Base-by-base conservation (phyloP, 2,329 filamentous ascomycete species). In the Zarea fungicola region DNA sequence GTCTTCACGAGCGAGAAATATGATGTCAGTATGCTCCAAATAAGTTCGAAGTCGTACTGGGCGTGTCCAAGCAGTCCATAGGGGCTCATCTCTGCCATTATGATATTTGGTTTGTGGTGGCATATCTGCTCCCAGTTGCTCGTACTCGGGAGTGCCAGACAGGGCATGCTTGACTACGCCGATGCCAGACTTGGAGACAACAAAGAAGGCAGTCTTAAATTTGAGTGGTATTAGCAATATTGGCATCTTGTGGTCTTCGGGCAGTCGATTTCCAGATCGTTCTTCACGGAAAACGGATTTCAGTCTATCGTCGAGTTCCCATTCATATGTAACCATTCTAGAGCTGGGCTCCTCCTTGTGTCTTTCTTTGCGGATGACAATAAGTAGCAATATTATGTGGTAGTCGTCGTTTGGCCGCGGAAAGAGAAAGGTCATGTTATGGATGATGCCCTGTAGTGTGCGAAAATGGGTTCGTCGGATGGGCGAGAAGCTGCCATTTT, bases 1-100 rank as follows among this genome's bases (percentile, higher is more conserved):
- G 61, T 97, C 92, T 67, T 97, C 92, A 48, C 91, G 82, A 10
- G 86, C 87, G 14, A 99, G 71, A 60, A 93, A 96, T 42, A 97
- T 82, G 52, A 85, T 82, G 60, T 97, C 93, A 29, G 83, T 81
- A 16, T 72, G 75, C 47, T 77, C 70, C 45, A 78, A 78, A 55
- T 84, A 85, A 11, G 72, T 67, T 52, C 76, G 76, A 21, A 82
- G 77, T 7, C 92, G 83, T 51, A 81, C 77, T 2, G 90, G 87
- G 51, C 88, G 80, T 23, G 89, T 82, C 91, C 92, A 99, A 21
- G 86, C 81, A 4, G 85, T 86, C 87, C 90, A 96, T 4, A 88
- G 65, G 1, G 86, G 85, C 32, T 53, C 61, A 29, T 60, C 67
- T 28, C 52, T 63, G 22, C 73, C 80, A 52, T 74, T 71, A 55